Conservation (phyloP, 2,329 filamentous ascomycete genomes). For the Pestalotiopsis fici region DNA sequence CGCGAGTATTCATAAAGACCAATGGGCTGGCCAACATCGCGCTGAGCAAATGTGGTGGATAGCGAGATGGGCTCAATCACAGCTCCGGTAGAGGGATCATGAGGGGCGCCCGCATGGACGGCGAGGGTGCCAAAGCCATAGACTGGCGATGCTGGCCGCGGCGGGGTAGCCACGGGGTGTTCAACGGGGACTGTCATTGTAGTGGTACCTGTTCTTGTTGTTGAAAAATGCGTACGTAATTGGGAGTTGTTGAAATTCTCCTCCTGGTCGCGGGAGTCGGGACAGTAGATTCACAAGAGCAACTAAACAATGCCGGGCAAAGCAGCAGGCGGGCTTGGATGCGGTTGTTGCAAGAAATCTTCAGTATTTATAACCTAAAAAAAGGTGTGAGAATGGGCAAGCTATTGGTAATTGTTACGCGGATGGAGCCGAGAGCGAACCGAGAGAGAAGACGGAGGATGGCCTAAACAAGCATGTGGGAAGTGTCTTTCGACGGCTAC, state of each 20-base stretch:
- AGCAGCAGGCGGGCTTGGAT: background rate
- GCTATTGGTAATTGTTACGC: background rate
- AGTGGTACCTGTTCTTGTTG: background rate
- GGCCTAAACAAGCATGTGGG: constrained; percentile 6
- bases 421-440: background rate
- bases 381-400: background rate
- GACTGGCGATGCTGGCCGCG: constrained; percentile 70
- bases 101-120: constrained; percentile 88
- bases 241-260: background rate
- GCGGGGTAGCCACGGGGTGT: constrained; percentile 68
- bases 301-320: background rate
- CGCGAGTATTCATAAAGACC: constrained; percentile 92
- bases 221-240: background rate
- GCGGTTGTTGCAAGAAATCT: background rate
- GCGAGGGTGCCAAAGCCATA: constrained; percentile 90
- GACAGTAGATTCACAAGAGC: background rate
- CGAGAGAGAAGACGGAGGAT: background rate
- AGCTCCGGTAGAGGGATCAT: constrained; percentile 88
- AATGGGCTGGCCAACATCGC: constrained; percentile 80
- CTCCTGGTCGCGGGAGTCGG: too few relatives aligned
- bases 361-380: background rate
- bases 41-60: constrained; percentile 95
- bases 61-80: constrained; percentile 97
- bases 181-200: constrained; percentile 24
- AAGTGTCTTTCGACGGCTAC: background rate